These are phyloP conservation scores for Mycena vitilis DNA, from an alignment of 768 basidiomycete genomes.

Conservation along the genomic window DNA sequence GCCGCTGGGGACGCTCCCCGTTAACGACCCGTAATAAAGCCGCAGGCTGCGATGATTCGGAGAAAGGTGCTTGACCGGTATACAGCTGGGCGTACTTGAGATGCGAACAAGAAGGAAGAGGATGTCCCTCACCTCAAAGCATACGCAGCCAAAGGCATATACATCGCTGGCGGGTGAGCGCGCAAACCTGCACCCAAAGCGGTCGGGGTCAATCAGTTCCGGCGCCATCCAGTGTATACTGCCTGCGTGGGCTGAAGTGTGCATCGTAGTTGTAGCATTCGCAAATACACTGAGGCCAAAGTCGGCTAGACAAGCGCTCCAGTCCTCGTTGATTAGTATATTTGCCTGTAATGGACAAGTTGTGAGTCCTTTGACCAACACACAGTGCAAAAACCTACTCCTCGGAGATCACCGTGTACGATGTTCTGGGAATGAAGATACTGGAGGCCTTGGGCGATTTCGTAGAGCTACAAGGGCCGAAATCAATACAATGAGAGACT, in stretches of 20 bases:
- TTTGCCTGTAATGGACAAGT: slow-evolving; percentile 37
- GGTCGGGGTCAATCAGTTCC: slow-evolving; percentile 46
- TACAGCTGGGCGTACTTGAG: slow-evolving; percentile 13
- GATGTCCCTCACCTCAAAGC: slow-evolving; percentile 41
- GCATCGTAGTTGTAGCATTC: slow-evolving; percentile 42
- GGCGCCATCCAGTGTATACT: slow-evolving; percentile 51
- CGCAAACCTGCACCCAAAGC: slow-evolving; percentile 40
- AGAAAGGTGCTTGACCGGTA: slow-evolving; percentile 20
- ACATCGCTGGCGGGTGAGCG: slow-evolving; percentile 46
- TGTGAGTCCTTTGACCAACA: too few species aligned
- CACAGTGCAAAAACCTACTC: slow-evolving; percentile 15
- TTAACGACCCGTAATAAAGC: slow-evolving; percentile 14
- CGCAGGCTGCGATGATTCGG: slow-evolving; percentile 7
- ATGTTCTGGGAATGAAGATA: slow-evolving; percentile 39
- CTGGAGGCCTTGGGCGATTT: slow-evolving; percentile 39
- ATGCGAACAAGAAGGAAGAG: neutral
- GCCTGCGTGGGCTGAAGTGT: slow-evolving; percentile 43
- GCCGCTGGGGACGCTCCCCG: slow-evolving; percentile 15
- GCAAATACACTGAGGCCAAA: slow-evolving; percentile 48
- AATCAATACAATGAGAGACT: too few species aligned
- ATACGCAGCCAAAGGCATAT: slow-evolving; percentile 48
- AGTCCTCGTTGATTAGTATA: slow-evolving; percentile 45
- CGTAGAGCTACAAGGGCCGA: slow-evolving; percentile 19
- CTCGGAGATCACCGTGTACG: slow-evolving; percentile 38
- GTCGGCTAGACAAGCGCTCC: slow-evolving; percentile 48